Evolutionary conservation across 352 stramenopile genomes (phyloP), one percentile per base, ranked within the genome.

Genomic region (Phytopythium helicoides): DNA sequence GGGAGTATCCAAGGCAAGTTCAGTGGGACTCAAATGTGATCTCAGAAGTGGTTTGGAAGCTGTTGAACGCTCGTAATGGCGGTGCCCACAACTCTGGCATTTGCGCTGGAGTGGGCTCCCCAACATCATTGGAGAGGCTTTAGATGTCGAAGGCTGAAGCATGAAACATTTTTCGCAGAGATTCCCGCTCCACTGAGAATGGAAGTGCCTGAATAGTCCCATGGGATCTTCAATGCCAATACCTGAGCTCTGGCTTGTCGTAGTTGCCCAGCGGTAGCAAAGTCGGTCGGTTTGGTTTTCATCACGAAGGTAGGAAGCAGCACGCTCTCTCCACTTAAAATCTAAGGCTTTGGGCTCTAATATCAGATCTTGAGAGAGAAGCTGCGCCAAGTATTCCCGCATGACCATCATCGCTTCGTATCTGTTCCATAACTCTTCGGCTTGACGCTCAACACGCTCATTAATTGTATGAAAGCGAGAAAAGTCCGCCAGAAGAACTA

Each of bases 161-260:
- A 56, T 51, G 18, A 87, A 28, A 48, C 73, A 87, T 3, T 70
- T 52, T 34, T 81, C 63, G 26, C 76, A 87, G 18, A 87, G 46
- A 35, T 76, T 68, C 8, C 45, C 26, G 10, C 66, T 76, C 65
- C 62, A 73, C 12, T 71, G 34, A 12, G 56, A 82, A 37, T 87
- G 71, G 33, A 87, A 87, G 0, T 41, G 54, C 9, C 58, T 74
- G 36, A 82, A 86, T 33, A 33, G 28, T 10, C 9, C 28, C 12
- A 58, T 38, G 23, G 51, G 26, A 28, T 41, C 50, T 3, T 25
- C 25, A 10, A 22, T n/a, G 15, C 36, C n/a, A 18, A 54, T 50
- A 18, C 1, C 46, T 6, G 39, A 6, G 26, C 53, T 34, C 9
- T 6, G 40, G 12, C 25, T 28, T 8, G 18, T 37, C 18, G n/a